phyloP scores from a whole-genome alignment of 2,329 filamentous ascomycete species.

The Xylaria multiplex region DNA sequence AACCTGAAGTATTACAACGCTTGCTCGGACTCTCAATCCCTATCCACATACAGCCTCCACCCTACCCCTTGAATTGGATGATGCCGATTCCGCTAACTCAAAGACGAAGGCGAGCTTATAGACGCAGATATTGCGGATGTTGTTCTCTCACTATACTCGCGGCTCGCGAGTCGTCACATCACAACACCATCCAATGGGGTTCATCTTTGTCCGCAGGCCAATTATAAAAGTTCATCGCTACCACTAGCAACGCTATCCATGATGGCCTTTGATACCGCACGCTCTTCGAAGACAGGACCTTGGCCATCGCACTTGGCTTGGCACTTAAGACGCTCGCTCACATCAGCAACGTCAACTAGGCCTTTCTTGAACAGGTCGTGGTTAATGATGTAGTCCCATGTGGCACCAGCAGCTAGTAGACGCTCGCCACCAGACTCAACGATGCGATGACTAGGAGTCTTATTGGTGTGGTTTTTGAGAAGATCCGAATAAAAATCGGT shows the following conservation, averaged over 20 bases:
- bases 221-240: slow-evolving; percentile 78
- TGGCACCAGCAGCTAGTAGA: slow-evolving; percentile 78
- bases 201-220: neutral
- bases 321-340: slow-evolving; percentile 81
- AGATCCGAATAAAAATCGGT: slow-evolving; percentile 76
- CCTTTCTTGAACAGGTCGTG: slow-evolving; percentile 82
- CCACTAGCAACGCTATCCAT: slow-evolving; percentile 80
- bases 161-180: slow-evolving; percentile 7
- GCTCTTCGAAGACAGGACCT: slow-evolving; percentile 87
- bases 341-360: slow-evolving; percentile 81
- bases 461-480: slow-evolving; percentile 69
- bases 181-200: neutral
- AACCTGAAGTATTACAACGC: slow-evolving; percentile 8
- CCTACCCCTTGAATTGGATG: neutral
- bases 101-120: neutral
- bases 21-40: slow-evolving; percentile 3
- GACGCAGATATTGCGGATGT: neutral
- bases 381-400: slow-evolving; percentile 89
- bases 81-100: neutral
- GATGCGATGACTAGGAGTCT: slow-evolving; percentile 74
- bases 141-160: neutral
- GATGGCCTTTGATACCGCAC: slow-evolving; percentile 77
- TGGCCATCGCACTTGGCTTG: slow-evolving; percentile 85
- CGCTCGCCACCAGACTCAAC: slow-evolving; percentile 73
- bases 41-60: neutral